phyloP scores from a whole-genome alignment of 192 early-diverging fungal genomes.

The Umbelopsis isabellina region DNA sequence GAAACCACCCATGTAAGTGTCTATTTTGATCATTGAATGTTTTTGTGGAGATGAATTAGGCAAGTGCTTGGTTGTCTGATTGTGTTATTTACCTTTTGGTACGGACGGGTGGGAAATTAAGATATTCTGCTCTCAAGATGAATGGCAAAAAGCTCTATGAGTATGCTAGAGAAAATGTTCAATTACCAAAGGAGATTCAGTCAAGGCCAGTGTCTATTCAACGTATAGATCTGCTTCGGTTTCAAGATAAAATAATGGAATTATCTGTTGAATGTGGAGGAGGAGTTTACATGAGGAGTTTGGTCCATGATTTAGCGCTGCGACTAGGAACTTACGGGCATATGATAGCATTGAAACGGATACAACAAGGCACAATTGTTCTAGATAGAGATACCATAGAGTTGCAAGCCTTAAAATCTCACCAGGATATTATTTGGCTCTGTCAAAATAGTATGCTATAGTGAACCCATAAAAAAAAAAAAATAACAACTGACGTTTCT shows the following conservation, averaged over 20 bases:
- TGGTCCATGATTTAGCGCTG: constrained; percentile 69
- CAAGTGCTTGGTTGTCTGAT: not conserved
- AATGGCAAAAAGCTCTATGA: constrained; percentile 74
- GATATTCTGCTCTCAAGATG: constrained; percentile 70
- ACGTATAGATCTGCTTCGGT: constrained; percentile 43
- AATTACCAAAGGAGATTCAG: constrained; percentile 47
- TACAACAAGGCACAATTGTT: constrained; percentile 57
- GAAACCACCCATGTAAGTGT: constrained; percentile 63
- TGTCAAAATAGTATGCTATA: not conserved
- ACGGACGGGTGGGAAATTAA: constrained; percentile 7
- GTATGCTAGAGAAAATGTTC: constrained; percentile 61
- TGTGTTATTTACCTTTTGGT: constrained; percentile 1
- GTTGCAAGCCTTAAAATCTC: not conserved
- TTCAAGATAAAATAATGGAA: constrained; percentile 14
- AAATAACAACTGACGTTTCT: not conserved
- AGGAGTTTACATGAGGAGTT: constrained; percentile 74
- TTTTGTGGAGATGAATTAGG: not conserved
- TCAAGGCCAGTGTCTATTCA: constrained; percentile 44
- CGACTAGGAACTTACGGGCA: constrained; percentile 58
- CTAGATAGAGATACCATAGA: constrained; percentile 38
- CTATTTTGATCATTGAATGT: not conserved
- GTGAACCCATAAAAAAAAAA: not conserved
- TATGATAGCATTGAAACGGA: constrained; percentile 64
- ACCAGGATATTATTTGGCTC: constrained; percentile 17
- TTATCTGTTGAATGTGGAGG: constrained; percentile 65